Evolutionary conservation across 176 grass and related monocot genomes (phyloP), one percentile per base, ranked within the genome.

Genomic region (Melocanna baccifera): DNA sequence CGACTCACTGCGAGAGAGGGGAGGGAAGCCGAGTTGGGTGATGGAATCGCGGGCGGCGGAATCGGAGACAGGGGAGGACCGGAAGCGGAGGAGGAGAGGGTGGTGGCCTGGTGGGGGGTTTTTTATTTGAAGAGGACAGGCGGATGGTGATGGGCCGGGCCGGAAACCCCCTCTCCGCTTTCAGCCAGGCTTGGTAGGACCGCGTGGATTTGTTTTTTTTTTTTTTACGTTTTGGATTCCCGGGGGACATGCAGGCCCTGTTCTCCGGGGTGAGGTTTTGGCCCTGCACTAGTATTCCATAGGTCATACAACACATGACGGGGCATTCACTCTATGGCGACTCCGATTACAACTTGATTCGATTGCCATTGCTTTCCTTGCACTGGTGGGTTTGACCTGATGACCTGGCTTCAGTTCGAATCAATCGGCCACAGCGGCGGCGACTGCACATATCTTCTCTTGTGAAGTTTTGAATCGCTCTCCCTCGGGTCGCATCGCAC

Each of bases 61-160:
- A 11, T 22, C 50, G 62, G 70, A 12, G 62, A 12, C 56, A 12
- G 55, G 7, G 63, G 66, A 72, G 46, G 13, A 48, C 2, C 14
- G 11, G 10, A 12, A 11, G 43, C 2, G 43, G 10, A 43, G 62
- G 62, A 11, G 13, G 55, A 34, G 63, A 12, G n/a, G 81, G 81
- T 9, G 70, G 5, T n/a, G n/a, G n/a, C n/a, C n/a, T n/a, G n/a
- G n/a, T 12, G 47, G 4, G 73, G 75, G 30, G 85, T 71, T 85
- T 88, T 79, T 88, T 83, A 81, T 86, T 87, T 91, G 79, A 90
- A 88, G 91, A 65, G 42, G 64, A 78, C 20, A 41, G 42, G 69
- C 62, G 71, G 87, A 77, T 39, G 48, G 77, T 36, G 75, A 74
- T 83, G 88, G 91, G 85, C 85, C 85, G 71, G 88, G 88, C 91